phyloP scores from a whole-genome alignment of 2,329 filamentous ascomycete species.

The Alternaria postmessia region DNA sequence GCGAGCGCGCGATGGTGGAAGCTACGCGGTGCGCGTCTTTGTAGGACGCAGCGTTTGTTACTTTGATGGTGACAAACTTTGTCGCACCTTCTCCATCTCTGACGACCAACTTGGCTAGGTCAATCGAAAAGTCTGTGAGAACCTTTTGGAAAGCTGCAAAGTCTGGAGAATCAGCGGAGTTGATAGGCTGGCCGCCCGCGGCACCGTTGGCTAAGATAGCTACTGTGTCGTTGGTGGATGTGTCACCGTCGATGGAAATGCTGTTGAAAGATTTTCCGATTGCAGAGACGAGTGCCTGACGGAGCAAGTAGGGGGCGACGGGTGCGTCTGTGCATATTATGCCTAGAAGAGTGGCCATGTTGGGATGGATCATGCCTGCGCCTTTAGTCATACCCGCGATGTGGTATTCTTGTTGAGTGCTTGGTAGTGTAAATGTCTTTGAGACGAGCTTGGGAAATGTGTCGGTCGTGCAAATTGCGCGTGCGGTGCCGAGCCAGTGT shows the following conservation, averaged over 20 bases:
- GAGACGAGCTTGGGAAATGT: constrained; percentile 97
- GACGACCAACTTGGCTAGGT: constrained; percentile 90
- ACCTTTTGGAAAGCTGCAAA: constrained; percentile 75
- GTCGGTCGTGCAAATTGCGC: constrained; percentile 96
- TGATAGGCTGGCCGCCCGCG: constrained; percentile 74
- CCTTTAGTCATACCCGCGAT: constrained; percentile 97
- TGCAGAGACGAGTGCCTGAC: constrained; percentile 74
- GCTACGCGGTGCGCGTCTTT: constrained; percentile 80
- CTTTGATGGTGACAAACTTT: constrained; percentile 94
- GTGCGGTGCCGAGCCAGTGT: constrained; percentile 85
- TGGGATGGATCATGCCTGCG: constrained; percentile 98
- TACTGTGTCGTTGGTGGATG: constrained; percentile 95
- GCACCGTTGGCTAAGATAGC: constrained; percentile 95
- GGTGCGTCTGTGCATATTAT: constrained; percentile 92
- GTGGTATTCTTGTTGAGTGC: constrained; percentile 78
- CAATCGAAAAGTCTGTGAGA: constrained; percentile 79
- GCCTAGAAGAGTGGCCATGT: constrained; percentile 95
- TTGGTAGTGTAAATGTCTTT: constrained; percentile 82
- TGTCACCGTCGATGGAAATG: constrained; percentile 97
- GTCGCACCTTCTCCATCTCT: constrained; percentile 97
- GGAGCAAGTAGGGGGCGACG: constrained; percentile 72
- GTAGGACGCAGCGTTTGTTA: constrained; percentile 75
- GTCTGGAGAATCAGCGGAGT: constrained; percentile 64
- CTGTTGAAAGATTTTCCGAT: constrained; percentile 91
- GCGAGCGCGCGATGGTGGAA: constrained; percentile 86